Conservation (phyloP, 495 filamentous ascomycete genomes). For the Penicillium maclennaniae region DNA sequence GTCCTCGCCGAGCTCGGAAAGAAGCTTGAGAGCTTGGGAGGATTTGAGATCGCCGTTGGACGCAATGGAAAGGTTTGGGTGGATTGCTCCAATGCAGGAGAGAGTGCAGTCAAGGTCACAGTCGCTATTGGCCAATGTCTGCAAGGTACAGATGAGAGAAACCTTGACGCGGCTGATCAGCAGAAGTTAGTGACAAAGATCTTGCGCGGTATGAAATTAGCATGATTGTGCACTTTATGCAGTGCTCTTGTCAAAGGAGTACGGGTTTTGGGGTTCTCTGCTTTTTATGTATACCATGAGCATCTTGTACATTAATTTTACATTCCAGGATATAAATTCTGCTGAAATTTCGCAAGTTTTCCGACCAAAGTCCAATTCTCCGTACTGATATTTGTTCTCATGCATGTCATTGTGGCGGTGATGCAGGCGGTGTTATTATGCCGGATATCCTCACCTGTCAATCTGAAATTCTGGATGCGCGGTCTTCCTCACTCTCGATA, state of each 20-base stretch:
- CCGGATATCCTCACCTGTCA: background rate
- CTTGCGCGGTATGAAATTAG: conserved; percentile 49
- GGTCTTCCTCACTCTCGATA: background rate
- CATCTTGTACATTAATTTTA: conserved; percentile 3
- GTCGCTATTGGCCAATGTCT: conserved; percentile 79
- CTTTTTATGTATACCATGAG: conserved; percentile 12
- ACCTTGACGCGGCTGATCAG: conserved; percentile 67
- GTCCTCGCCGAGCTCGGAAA: conserved; percentile 80
- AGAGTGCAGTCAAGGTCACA: conserved; percentile 54
- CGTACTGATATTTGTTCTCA: background rate
- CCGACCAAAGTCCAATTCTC: background rate
- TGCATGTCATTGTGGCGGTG: background rate
- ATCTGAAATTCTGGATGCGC: background rate
- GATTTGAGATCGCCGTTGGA: conserved; percentile 93
- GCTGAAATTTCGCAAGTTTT: background rate
- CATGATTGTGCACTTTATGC: conserved; percentile 12
- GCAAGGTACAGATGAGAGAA: conserved; percentile 65
- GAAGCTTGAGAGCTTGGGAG: conserved; percentile 56
- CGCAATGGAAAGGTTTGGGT: conserved; percentile 95
- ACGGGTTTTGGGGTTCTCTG: conserved; percentile 5
- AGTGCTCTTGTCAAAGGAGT: conserved; percentile 14
- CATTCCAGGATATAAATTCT: background rate
- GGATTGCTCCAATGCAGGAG: conserved; percentile 59
- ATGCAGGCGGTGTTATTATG: background rate
- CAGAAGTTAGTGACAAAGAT: conserved; percentile 72